Evolutionary conservation across 257 asterid species (phyloP).

Genomic region (Oldenlandia corymbosa): DNA sequence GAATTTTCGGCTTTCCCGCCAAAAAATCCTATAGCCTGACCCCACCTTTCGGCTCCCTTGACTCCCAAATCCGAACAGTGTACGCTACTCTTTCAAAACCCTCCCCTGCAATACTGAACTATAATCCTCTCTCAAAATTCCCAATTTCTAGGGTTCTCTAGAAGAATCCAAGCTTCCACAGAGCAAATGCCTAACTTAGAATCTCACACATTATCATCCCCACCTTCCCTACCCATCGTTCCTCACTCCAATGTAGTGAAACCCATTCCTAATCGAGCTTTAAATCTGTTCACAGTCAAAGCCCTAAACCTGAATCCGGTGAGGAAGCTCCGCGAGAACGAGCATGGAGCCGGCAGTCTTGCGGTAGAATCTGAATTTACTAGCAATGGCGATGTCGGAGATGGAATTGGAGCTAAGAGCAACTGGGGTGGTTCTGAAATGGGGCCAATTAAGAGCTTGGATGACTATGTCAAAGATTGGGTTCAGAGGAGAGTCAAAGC

Average conservation of each 20-base stretch:
- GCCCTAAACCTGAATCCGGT: constrained; percentile 1
- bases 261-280: constrained; percentile 5
- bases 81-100: not conserved
- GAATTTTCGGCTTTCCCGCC: constrained; percentile 54
- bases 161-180: not conserved
- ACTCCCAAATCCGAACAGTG: not conserved
- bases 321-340: not conserved
- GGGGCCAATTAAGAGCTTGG: constrained; percentile 17
- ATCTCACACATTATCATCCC: not conserved
- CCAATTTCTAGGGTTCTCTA: constrained; percentile 2
- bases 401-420: constrained; percentile 5
- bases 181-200: constrained; percentile 17
- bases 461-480: constrained; percentile 42
- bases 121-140: not conserved
- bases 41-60: not conserved
- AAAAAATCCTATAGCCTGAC: constrained; percentile 13
- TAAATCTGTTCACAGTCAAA: not conserved
- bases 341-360: constrained; percentile 4
- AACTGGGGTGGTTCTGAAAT: constrained; percentile 6
- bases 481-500: constrained; percentile 33
- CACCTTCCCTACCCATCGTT: constrained; percentile 8
- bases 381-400: not conserved
- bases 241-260: constrained; percentile 5
- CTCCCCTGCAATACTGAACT: not conserved
- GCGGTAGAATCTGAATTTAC: not conserved